Base-by-base conservation (phyloP, 352 stramenopile species). In the Phytophthora sansomeana region DNA sequence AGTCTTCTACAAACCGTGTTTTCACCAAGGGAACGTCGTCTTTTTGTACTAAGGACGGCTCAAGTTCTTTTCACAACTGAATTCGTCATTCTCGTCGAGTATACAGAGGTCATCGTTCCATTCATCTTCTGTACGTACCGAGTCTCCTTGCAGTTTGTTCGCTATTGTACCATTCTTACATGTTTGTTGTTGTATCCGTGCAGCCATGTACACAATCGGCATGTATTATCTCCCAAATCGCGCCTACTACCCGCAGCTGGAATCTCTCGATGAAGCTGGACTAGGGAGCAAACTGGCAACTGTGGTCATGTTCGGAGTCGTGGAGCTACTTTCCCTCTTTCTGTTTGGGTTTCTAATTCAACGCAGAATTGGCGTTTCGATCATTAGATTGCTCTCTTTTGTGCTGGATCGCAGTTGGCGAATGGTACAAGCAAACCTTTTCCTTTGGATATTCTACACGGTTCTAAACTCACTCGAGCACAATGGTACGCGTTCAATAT, bases 341-440 rank as follows among this genome's bases (percentile, higher is more conserved):
- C 10, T 63, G 1, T 29, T 75, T 14, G 47, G 29, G 4, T 13
- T 53, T 17, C 28, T 63, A 11, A 56, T 79, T 6, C 69, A 59
- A 33, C 54, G 52, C 4, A 47, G 50, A 14, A 4, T 76, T 0
- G 14, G 63, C 0, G 28, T 63, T 9, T 81, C 70, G 5, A 56
- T 54, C 2, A 13, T 76, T 2, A 52, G 43, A 1, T 58, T 77
- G 19, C 46, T 85, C 1, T 54, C 60, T 5, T 80, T 80, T 21
- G 76, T 80, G 36, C 63, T 84, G 0, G 62, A 84, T 29, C 48
- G 8, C 0, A 63, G 78, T 30, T 69, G 59, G 57, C 35, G 44
- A n/a, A 69, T 75, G 54, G 63, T 84, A 28, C 76, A 76, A 52
- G 44, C 56, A 5, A 79, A 80, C 32, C 26, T 81, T 21, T 43